Evolutionary conservation across 1,284 basidiomycete genomes (phyloP), one percentile per base, ranked within the genome.

Genomic region (Ustilago xerochloae): DNA sequence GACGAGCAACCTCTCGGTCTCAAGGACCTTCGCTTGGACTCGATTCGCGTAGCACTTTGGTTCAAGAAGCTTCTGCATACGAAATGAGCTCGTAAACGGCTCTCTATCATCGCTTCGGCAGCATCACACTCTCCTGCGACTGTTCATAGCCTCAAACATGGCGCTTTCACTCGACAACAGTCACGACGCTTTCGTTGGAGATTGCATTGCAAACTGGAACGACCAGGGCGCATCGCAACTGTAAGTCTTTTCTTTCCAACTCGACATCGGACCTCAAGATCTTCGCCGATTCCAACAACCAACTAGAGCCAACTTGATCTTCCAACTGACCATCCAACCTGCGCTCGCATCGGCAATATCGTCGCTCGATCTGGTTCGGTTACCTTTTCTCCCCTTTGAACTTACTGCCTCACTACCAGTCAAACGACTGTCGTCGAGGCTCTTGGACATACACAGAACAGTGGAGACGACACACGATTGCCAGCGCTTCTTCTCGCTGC

Each of bases 191-290:
- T 62, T 58, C 32, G 60, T 63, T 24, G 24, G 26, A 10, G 46
- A 63, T 35, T 68, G 60, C 35, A 18, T 68, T 55, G 29, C 39
- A 9, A 49, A 47, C 16, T 68, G 59, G 60, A 51, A 32, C 33
- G 45, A 46, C 41, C 36, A 68, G 10, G 65, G 59, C 22, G 55
- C 55, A 29, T 62, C 59, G 46, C 54, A 63, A 68, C 54, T 68
- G 65, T 68, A 68, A 68, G 65, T 63, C 53, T 22, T 36, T 38
- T 10, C 30, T 24, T 13, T 13, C 9, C 9, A 10, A 38, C 24
- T 0, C 18, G 28, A 45, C n/a, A 35, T 15, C n/a, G 29, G 12
- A 33, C 9, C n/a, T 13, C 12, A 33, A 6, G 10, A 4, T 43
- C 35, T 24, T 18, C 9, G 13, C 10, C 16, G 15, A 46, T 46